Evolutionary conservation across 2,329 filamentous ascomycete genomes (phyloP).

Genomic region (Botrytis galanthina): DNA sequence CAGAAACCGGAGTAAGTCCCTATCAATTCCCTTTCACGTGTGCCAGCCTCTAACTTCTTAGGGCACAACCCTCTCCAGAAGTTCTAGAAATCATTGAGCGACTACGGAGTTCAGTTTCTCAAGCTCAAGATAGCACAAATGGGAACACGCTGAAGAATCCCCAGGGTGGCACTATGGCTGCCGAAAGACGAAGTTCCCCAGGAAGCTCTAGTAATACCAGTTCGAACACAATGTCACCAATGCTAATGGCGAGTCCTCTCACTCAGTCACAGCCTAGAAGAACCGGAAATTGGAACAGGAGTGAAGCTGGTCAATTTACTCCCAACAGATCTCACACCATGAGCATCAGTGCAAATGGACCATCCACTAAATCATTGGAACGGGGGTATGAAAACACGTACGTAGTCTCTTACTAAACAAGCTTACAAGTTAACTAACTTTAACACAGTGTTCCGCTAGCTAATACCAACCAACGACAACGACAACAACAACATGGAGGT

Average conservation of each 20-base stretch:
- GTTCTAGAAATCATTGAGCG: not conserved
- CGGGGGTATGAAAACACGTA: not conserved
- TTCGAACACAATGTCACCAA: not conserved
- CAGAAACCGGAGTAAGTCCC: conserved; percentile 3
- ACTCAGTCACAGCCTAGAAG: not conserved
- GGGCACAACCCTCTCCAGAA: not conserved
- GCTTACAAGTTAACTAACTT: not conserved
- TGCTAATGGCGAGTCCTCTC: no score
- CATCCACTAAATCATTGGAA: not conserved
- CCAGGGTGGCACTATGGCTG: not conserved
- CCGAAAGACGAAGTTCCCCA: not conserved
- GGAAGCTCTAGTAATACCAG: not conserved
- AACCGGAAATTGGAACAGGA: not conserved
- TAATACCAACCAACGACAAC: no score
- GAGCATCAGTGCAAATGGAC: not conserved
- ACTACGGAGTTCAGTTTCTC: not conserved
- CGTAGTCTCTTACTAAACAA: not conserved
- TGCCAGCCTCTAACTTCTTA: not conserved
- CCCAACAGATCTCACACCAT: not conserved
- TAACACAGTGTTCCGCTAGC: not conserved
- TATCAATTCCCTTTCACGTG: not conserved
- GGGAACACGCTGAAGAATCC: not conserved
- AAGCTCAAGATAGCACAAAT: not conserved
- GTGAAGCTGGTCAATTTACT: not conserved
- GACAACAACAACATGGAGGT: not conserved